Conservation (phyloP, 2,329 filamentous ascomycete genomes). For the Ceratocystis colombiana region DNA sequence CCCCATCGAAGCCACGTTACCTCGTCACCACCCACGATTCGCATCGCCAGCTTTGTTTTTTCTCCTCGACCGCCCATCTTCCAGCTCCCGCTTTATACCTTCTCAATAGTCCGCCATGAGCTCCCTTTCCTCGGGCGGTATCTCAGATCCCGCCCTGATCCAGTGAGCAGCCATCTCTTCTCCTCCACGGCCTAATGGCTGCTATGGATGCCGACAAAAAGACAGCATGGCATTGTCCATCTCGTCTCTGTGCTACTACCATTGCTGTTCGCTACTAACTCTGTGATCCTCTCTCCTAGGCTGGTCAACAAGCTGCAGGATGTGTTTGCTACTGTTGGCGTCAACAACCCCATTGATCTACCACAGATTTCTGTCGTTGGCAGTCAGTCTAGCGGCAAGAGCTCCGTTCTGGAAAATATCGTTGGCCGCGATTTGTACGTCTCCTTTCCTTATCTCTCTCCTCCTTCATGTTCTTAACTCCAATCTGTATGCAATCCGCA, state of each 20-base stretch:
- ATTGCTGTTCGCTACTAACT: conserved; percentile 25
- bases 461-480: conserved; percentile 3
- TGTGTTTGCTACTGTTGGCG: conserved; percentile 96
- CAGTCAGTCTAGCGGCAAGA: conserved; percentile 98
- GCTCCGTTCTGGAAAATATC: conserved; percentile 97
- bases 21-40: neutral
- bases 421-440: conserved; percentile 96
- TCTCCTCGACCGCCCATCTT: neutral
- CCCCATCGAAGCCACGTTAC: conserved; percentile 6
- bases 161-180: conserved; percentile 38
- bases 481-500: neutral
- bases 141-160: conserved; percentile 57
- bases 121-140: conserved; percentile 41
- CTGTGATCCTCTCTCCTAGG: conserved; percentile 33
- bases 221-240: neutral
- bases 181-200: neutral
- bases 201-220: neutral
- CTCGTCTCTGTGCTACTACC: neutral
- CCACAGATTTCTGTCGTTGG: conserved; percentile 97
- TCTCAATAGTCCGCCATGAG: conserved; percentile 20
- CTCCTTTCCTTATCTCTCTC: conserved; percentile 25
- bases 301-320: conserved; percentile 99
- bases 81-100: neutral
- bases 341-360: conserved; percentile 98
- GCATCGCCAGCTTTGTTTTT: neutral